phyloP scores from a whole-genome alignment of 495 filamentous ascomycete species.

The Neurospora pannonica region DNA sequence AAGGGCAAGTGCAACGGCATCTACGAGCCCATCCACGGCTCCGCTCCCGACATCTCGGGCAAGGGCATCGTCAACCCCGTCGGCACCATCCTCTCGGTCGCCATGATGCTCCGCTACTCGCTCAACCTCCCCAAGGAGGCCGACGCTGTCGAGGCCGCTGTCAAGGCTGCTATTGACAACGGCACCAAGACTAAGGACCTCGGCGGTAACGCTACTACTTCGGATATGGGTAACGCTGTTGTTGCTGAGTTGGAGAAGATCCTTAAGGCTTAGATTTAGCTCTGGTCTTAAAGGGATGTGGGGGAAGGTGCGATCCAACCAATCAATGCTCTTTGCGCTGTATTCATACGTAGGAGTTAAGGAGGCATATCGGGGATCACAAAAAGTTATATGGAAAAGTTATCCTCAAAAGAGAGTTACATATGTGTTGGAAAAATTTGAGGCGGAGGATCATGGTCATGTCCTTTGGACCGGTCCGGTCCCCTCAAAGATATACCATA shows the following conservation, averaged over 20 bases:
- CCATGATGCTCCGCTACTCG: constrained; percentile 89
- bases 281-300: not conserved
- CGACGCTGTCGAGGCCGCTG: constrained; percentile 66
- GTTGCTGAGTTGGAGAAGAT: constrained; percentile 56
- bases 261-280: constrained; percentile 25
- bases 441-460: not conserved
- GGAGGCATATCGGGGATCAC: not conserved
- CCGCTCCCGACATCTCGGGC: constrained; percentile 70
- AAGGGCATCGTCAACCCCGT: constrained; percentile 82
- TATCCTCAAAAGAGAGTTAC: not conserved
- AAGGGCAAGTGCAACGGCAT: constrained; percentile 72
- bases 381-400: not conserved
- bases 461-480: not conserved
- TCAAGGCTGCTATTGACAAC: constrained; percentile 64
- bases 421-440: not conserved
- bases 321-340: not conserved
- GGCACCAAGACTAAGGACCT: constrained; percentile 72
- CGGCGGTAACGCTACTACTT: constrained; percentile 59
- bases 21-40: constrained; percentile 95
- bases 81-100: constrained; percentile 77
- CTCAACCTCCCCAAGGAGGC: constrained; percentile 67
- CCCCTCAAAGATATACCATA: not conserved
- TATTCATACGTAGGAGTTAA: not conserved
- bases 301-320: not conserved
- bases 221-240: constrained; percentile 76